phyloP scores from a whole-genome alignment of 2,329 filamentous ascomycete genomes.

The Trichoderma simmonsii region DNA sequence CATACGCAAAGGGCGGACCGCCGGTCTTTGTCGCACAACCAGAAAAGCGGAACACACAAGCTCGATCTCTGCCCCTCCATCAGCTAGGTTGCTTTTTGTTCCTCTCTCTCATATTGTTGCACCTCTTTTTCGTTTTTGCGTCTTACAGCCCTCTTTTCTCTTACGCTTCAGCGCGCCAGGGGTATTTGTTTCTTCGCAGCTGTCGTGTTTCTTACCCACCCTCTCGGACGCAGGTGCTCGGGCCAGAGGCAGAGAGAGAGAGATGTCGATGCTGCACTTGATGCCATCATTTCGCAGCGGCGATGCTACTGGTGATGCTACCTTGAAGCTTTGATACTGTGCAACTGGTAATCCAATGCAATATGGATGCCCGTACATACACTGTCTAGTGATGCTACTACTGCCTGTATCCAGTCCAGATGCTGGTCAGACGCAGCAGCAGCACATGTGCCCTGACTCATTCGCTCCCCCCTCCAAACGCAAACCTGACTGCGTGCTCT shows the following conservation, averaged over 20 bases:
- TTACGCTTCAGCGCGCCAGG: background rate
- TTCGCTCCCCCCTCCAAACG: background rate
- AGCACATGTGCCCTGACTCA: background rate
- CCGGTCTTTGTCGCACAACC: background rate
- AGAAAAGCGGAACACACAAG: background rate
- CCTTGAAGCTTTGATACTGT: background rate
- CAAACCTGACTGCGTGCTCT: too few relatives aligned
- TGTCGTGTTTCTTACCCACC: conserved; percentile 4
- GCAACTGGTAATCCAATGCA: background rate
- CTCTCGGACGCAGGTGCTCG: background rate
- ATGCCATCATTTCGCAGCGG: background rate
- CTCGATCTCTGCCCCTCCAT: background rate
- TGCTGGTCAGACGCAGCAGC: background rate
- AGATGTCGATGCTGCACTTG: background rate
- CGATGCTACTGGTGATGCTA: background rate
- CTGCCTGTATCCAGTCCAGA: background rate
- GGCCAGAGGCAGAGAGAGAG: background rate
- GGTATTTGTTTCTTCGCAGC: background rate
- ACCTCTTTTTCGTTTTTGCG: background rate
- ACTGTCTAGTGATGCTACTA: background rate
- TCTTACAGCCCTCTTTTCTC: background rate
- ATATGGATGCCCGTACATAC: background rate
- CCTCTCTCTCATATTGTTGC: background rate
- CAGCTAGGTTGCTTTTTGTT: background rate
- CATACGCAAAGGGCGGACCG: background rate